Conservation (phyloP, 176 grass and related monocot genomes). For the Carex kokanica region DNA sequence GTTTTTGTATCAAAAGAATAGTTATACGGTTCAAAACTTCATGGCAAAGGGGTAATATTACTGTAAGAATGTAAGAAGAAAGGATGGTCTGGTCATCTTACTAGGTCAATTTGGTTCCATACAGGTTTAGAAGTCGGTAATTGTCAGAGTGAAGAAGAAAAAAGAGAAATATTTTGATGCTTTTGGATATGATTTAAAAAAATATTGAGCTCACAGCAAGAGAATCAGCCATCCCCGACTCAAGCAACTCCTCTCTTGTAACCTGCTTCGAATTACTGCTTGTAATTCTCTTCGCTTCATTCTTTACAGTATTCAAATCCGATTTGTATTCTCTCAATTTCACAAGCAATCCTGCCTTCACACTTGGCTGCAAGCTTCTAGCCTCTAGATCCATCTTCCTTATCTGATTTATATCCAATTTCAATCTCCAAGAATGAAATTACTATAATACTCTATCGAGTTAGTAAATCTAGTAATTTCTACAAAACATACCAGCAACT, state of each 20-base stretch:
- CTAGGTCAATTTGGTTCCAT: neutral
- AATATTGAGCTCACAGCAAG: conserved; percentile 42
- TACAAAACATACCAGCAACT: conserved; percentile 56
- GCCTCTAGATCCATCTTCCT: conserved; percentile 94
- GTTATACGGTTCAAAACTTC: neutral
- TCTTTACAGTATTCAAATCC: conserved; percentile 77
- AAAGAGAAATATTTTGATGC: neutral
- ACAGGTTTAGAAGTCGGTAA: neutral
- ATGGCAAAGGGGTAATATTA: neutral
- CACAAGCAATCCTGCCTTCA: conserved; percentile 68
- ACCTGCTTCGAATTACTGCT: conserved; percentile 52
- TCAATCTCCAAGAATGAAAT: neutral
- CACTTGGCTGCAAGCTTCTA: conserved; percentile 71
- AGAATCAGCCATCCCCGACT: conserved; percentile 73
- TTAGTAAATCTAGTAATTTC: neutral
- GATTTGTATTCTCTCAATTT: conserved; percentile 95
- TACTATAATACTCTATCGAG: conserved; percentile 6
- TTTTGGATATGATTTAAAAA: neutral
- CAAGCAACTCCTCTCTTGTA: conserved; percentile 77
- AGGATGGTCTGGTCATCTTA: neutral
- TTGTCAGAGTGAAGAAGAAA: neutral
- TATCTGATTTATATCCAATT: conserved; percentile 39
- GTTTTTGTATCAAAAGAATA: too few species aligned
- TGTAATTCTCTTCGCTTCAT: conserved; percentile 72
- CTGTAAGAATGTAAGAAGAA: neutral